Evolutionary conservation across 2,329 filamentous ascomycete species (phyloP).

Genomic region (Davidsoniella australis): DNA sequence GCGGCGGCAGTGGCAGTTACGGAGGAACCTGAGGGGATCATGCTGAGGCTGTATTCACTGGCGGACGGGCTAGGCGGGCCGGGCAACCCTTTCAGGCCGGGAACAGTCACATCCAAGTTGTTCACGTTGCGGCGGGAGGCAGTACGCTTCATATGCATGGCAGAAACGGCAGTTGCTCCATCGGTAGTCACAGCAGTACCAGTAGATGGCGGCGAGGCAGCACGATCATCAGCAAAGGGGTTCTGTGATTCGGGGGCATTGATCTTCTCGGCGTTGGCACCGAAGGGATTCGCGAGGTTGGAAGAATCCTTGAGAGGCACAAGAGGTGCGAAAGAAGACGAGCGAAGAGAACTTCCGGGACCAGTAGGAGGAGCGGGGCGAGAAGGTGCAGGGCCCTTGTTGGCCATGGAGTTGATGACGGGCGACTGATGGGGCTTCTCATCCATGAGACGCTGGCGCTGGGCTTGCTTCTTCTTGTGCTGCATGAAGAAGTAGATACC

Average conservation of each 20-base stretch:
- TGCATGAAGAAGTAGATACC: conserved; percentile 56
- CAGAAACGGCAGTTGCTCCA: conserved; percentile 24
- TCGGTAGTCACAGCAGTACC: neutral
- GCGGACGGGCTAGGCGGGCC: conserved; percentile 37
- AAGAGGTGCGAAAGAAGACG: neutral
- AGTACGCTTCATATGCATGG: conserved; percentile 31
- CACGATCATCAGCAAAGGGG: conserved; percentile 45
- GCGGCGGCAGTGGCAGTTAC: conserved; percentile 45
- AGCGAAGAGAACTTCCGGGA: conserved; percentile 7
- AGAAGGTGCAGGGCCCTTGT: conserved; percentile 3
- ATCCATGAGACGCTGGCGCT: conserved; percentile 24
- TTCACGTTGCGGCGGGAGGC: conserved; percentile 36
- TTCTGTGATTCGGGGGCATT: conserved; percentile 24
- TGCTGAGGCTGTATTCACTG: conserved; percentile 45
- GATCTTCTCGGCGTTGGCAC: conserved; percentile 33
- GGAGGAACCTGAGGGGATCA: conserved; percentile 33
- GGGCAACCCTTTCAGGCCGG: conserved; percentile 23
- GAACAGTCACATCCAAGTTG: conserved; percentile 37
- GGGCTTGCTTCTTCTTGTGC: conserved; percentile 49
- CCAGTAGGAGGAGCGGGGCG: conserved; percentile 11
- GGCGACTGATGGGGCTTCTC: conserved; percentile 10
- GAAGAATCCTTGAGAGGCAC: conserved; percentile 8
- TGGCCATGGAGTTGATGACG: neutral
- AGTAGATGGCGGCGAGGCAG: conserved; percentile 1
- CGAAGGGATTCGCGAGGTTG: conserved; percentile 57